Evolutionary conservation across 2,329 filamentous ascomycete genomes (phyloP).

Genomic region (Penicillium sp.): DNA sequence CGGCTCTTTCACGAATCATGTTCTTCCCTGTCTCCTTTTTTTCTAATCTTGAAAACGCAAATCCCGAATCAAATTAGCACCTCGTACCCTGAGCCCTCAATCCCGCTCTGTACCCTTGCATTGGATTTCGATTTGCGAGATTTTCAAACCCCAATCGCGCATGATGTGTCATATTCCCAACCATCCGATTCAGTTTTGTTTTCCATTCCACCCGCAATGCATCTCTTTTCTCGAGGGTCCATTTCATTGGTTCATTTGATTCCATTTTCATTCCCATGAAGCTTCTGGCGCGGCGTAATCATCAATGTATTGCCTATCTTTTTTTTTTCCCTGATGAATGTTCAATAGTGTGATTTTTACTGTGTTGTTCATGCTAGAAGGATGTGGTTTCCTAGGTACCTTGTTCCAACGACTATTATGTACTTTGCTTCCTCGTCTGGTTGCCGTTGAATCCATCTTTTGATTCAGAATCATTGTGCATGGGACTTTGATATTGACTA

Average conservation of each 20-base stretch:
- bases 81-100: neutral
- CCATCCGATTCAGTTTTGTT: neutral
- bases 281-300: neutral
- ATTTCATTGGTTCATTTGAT: constrained; percentile 7
- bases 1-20: constrained; percentile 27
- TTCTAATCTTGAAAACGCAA: neutral
- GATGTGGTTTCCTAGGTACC: neutral
- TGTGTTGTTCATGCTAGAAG: neutral
- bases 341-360: neutral
- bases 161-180: neutral
- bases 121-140: neutral
- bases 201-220: neutral
- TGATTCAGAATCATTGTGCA: neutral
- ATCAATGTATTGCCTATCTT: neutral
- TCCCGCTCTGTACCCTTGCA: neutral
- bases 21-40: constrained; percentile 4
- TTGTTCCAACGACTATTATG: constrained; percentile 1
- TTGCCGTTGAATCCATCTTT: neutral
- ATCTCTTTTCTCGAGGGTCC: constrained; percentile 6
- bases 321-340: neutral
- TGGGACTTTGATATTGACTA: neutral
- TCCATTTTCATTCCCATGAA: neutral
- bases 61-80: neutral
- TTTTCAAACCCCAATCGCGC: neutral
- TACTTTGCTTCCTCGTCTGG: neutral